Evolutionary conservation across 192 early-diverging fungal genomes (phyloP).

Genomic region (Jimgerdemannia lactiflua): DNA sequence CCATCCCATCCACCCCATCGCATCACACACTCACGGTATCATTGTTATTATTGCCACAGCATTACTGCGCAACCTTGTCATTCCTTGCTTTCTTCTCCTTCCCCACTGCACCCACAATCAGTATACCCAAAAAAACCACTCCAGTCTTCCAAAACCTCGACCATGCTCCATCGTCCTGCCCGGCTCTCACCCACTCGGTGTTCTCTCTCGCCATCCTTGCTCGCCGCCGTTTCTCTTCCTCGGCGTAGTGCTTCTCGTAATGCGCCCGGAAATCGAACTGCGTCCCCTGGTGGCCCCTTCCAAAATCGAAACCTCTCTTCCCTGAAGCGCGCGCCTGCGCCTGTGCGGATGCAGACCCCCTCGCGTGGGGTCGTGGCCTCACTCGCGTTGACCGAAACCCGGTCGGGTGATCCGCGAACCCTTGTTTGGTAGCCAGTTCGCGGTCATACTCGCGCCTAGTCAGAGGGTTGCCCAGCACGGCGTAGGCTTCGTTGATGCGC

Average conservation of each 20-base stretch:
- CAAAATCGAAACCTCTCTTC: neutral
- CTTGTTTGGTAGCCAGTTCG: constrained; percentile 26
- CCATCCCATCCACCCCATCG: too few relatives aligned
- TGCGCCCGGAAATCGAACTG: constrained; percentile 21
- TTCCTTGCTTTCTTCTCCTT: neutral
- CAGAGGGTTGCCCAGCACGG: constrained; percentile 65
- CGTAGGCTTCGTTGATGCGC: constrained; percentile 85
- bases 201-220: constrained; percentile 2
- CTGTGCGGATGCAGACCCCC: constrained; percentile 16
- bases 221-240: constrained; percentile 26
- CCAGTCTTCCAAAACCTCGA: neutral
- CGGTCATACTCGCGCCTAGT: constrained; percentile 80
- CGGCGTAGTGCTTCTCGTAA: constrained; percentile 25
- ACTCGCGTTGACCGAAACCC: constrained; percentile 12
- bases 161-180: neutral
- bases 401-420: constrained; percentile 9
- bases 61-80: neutral
- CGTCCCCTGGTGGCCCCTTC: neutral
- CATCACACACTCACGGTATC: too few relatives aligned
- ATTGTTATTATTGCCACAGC: too few relatives aligned
- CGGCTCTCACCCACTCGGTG: neutral
- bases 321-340: constrained; percentile 23
- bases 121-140: neutral
- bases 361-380: constrained; percentile 11
- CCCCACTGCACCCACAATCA: neutral